Base-by-base conservation (phyloP, 2,329 filamentous ascomycete species). In the Elsinoe australis region DNA sequence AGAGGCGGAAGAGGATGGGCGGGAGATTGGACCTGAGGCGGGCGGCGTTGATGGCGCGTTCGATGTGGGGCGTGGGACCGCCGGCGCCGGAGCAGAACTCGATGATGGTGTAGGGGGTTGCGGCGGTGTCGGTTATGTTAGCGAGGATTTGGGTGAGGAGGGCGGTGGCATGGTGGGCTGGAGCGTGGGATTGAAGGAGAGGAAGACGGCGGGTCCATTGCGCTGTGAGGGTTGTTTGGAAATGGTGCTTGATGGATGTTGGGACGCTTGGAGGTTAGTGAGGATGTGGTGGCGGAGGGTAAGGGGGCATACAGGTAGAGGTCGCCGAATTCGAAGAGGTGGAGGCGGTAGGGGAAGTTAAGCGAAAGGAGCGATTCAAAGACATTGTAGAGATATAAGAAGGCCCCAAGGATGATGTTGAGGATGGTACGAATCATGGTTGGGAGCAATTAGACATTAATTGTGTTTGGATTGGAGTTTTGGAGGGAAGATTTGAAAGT, bases 31-130 rank as follows among this genome's bases (percentile, higher is more conserved):
- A 26, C 2, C 41, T 31, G 14, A 36, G 31, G 17, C 65, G 58
- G 17, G 51, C 21, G 3, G 44, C 41, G 42, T 65, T 66, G 46
- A 67, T 55, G 19, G 58, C 51, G 9, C 49, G 52, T 46, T 67
- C 65, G 49, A 70, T 66, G 12, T 51, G 51, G 24, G 65, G 64
- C 28, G 60, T 59, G 0, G 66, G 65, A 28, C 56, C 84, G 32
- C 85, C 85, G 10, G 75, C 80, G 45, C 85, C 85, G 2, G 83
- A 81, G 62, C 83, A 87, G 64, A 87, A 85, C 66, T 89, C 85
- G 52, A 88, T 74, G 56, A 84, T 80, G 14, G 75, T 79, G 62
- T 83, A 80, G 1, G 78, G 66, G 19, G 67, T 59, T 4, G 59
- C 51, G 28, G 71, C 70, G 10, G 83, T 71, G 33, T 74, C 66